A percentile compares a stretch with the other conserved stretches of the same genome.
Conservation (phyloP, 805 yeast species). For the Blastobotrys peoriensis region DNA sequence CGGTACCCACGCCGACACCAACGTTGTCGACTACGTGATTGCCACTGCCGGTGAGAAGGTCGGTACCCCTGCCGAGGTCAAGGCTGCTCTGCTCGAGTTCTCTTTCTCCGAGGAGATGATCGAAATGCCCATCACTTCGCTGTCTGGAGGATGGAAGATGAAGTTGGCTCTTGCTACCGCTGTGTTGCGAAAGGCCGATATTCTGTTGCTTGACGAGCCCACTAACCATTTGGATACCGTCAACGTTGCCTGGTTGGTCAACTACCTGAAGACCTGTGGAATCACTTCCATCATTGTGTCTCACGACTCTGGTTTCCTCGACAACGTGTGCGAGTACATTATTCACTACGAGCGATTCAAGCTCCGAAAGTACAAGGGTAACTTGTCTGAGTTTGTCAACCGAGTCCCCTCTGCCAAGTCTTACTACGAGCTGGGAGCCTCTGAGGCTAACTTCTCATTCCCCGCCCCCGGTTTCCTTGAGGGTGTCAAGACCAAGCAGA, state of each 20-base stretch:
- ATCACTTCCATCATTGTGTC: slow-evolving; percentile 97
- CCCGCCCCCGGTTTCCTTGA: slow-evolving; percentile 99
- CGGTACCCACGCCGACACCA: slow-evolving; percentile 94
- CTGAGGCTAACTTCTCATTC: slow-evolving; percentile 94
- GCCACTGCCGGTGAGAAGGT: slow-evolving; percentile 73
- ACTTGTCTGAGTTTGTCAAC: slow-evolving; percentile 97
- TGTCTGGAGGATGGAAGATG: slow-evolving; percentile 99
- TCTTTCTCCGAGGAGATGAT: slow-evolving; percentile 92
- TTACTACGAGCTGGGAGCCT: slow-evolving; percentile 97
- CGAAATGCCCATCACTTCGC: slow-evolving; percentile 86
- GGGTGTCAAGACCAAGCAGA: slow-evolving; percentile 99
- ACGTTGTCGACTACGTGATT: slow-evolving; percentile 87
- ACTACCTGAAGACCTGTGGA: slow-evolving; percentile 98
- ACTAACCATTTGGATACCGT: slow-evolving; percentile 99
- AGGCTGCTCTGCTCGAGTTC: slow-evolving; percentile 77
- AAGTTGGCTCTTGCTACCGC: slow-evolving; percentile 99
- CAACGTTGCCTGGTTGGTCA: slow-evolving; percentile 98
- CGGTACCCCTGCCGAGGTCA: slow-evolving; percentile 68
- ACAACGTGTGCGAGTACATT: slow-evolving; percentile 94
- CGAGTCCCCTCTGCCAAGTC: slow-evolving; percentile 98
- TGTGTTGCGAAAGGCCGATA: slow-evolving; percentile 96
- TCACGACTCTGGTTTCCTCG: slow-evolving; percentile 99
- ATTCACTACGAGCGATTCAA: slow-evolving; percentile 99
- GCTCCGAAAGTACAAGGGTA: slow-evolving; percentile 99
- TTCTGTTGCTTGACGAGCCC: slow-evolving; percentile 97